Base-by-base conservation (phyloP, 768 basidiomycete species). In the Boletus insuetus region DNA sequence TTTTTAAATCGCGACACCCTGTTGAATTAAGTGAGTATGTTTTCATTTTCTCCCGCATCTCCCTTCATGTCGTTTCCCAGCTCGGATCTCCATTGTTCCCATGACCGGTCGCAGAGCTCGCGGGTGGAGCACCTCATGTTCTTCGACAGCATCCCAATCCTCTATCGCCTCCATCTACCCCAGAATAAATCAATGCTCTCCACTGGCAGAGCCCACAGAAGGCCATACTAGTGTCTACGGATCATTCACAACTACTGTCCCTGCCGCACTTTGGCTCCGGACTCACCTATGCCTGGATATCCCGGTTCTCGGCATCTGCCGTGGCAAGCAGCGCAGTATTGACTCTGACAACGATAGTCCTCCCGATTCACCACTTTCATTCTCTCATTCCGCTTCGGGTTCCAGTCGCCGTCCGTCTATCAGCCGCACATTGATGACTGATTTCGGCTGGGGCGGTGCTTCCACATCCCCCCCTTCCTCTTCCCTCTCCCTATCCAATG, bases 221-320 rank as follows among this genome's bases (percentile, higher is more conserved):
- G 70, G 69, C 12, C 43, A 51, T 26, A 47, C 68, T 9, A 64
- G 66, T 32, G 70, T 66, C 32, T 62, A 65, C 39, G 77, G 76
- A 34, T 73, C 78, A 11, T 79, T 79, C 48, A 69, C 74, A 2
- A 73, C 76, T 0, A 77, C 76, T 0, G 50, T 59, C 17, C 64
- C 73, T n/a, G 74, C 75, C 16, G 45, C 59, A 9, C 60, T 68
- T 3, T 64, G 68, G 55, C 69, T 76, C 38, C 66, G 62, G 20
- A 45, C 60, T 19, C 63, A 49, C 20, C 59, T 64, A 26, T 32
- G 24, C 31, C 55, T 67, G 1, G 41, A 61, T 16, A 64, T 69
- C 40, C 63, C 67, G 7, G 19, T 34, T 34, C 35, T 49, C 16
- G 42, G 58, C 22, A 41, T 60, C 10, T 34, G 45, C n/a, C 54